These are phyloP conservation scores for Plasmodium relictum DNA, from an alignment of 169 alveolate species.

Conservation along the genomic window DNA sequence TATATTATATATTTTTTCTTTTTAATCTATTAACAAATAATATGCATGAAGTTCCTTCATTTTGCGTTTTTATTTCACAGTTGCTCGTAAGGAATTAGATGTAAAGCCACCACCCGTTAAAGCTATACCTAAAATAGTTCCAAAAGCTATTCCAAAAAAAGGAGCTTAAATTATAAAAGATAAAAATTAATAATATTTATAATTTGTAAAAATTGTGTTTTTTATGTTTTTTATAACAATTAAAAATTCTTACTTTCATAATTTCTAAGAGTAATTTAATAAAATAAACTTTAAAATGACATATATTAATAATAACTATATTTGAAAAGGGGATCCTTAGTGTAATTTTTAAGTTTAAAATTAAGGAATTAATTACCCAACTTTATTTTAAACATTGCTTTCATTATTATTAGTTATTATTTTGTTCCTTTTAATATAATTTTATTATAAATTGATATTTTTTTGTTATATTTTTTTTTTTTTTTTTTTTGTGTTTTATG, in stretches of 20 bases:
- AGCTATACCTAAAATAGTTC: conserved; percentile 62
- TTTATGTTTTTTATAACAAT: conserved; percentile 28
- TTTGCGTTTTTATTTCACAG: conserved; percentile 1
- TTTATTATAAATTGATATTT: no score
- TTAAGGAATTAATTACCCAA: no score
- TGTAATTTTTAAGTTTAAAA: no score
- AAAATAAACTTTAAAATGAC: not conserved
- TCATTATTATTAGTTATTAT: no score
- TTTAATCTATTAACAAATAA: no score
- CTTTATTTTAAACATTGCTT: no score
- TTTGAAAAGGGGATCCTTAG: not conserved
- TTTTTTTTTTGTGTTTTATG: no score
- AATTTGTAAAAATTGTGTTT: conserved; percentile 38
- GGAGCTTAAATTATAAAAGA: conserved; percentile 4
- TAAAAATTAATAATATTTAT: conserved; percentile 22
- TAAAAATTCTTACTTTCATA: not conserved
- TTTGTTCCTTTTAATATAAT: no score
- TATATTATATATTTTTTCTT: no score
- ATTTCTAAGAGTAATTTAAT: not conserved
- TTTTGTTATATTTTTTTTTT: no score
- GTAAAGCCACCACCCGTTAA: conserved; percentile 75
- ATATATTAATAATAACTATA: not conserved
- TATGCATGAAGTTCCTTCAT: not conserved
- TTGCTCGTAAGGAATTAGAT: conserved; percentile 16
- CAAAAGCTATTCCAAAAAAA: conserved; percentile 20